Evolutionary conservation across 495 filamentous ascomycete species (phyloP), one percentile per base, ranked within the genome.

Genomic region (Talaromyces thailandensis): DNA sequence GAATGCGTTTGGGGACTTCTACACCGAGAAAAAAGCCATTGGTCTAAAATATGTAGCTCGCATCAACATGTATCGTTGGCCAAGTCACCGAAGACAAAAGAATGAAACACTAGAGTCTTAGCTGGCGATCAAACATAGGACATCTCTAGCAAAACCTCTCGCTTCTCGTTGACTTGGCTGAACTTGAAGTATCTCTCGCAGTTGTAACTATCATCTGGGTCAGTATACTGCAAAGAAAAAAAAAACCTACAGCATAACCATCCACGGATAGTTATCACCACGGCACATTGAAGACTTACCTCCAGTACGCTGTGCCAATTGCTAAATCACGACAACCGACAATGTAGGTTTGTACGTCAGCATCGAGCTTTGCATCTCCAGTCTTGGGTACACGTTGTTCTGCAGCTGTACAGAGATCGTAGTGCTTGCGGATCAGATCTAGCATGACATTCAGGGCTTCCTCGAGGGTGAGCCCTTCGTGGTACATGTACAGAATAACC

Each of bases 311-410:
- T 53, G 50, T 53, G 9, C 50, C 50, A 23, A 53, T 53, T 23
- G 50, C 50, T 5, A 53, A 24, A 56, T 56, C 52, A 56, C 52
- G 52, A 56, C 52, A 56, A 56, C 52, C 52, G 28, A 56, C 52
- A 26, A 56, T 28, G 11, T 56, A 56, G 24, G 52, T 29, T 29
- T 56, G 52, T 28, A 56, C 52, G 24, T 29, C 25, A 56, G 52
- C 52, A 29, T 56, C 52, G 14, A 56, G 21, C 24, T 56, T 29
- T 56, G 52, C 52, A 18, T 56, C 52, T 9, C 51, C 51, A 4
- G 51, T 55, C 24, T 56, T 56, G 52, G 52, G 25, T 26, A 56
- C 24, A n/a, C 24, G 52, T 29, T 56, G 25, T 16, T 56, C 52
- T 56, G 52, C 52, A 26, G 52, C 25, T 16, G 52, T 56, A 29